Evolutionary conservation across 116 monocot species (phyloP).

Genomic region (Posidonia oceanica): DNA sequence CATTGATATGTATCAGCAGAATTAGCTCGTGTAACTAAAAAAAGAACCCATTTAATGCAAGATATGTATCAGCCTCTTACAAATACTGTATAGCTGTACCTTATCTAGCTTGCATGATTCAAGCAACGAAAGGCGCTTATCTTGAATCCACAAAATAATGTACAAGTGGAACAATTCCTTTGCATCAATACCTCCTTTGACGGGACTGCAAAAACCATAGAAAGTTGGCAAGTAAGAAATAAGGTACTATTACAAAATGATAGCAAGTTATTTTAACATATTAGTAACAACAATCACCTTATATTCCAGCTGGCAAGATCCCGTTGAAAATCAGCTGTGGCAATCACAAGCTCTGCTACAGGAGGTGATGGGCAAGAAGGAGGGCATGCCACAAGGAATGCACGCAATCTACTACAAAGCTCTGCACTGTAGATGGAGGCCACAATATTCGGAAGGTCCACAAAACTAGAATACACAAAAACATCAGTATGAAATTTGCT

Average conservation of each 20-base stretch:
- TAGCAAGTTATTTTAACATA: neutral
- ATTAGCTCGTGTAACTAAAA: too few species aligned
- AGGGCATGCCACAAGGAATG: slow-evolving; percentile 73
- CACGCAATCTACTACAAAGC: slow-evolving; percentile 58
- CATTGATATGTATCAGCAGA: too few species aligned
- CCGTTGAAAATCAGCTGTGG: slow-evolving; percentile 72
- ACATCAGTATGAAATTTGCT: neutral
- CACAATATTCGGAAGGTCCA: slow-evolving; percentile 72
- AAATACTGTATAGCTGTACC: slow-evolving; percentile 17
- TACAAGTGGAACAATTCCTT: slow-evolving; percentile 86
- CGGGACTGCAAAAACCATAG: slow-evolving; percentile 27
- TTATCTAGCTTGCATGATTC: slow-evolving; percentile 77
- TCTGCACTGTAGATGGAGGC: slow-evolving; percentile 71
- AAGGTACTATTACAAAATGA: neutral
- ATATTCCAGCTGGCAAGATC: slow-evolving; percentile 77
- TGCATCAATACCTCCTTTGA: slow-evolving; percentile 72
- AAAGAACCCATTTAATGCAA: too few species aligned
- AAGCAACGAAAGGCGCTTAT: slow-evolving; percentile 55
- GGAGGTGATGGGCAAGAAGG: slow-evolving; percentile 62
- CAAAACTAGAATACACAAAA: slow-evolving; percentile 31
- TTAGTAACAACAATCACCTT: slow-evolving; percentile 23
- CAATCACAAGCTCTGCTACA: slow-evolving; percentile 73
- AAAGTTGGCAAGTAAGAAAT: neutral
- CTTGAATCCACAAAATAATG: slow-evolving; percentile 73
- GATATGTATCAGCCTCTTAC: too few species aligned